Percentiles rank a stretch among this genome's conserved stretches.
phyloP scores from a whole-genome alignment of 257 asterid genomes.

The Solanum pimpinellifolium region DNA sequence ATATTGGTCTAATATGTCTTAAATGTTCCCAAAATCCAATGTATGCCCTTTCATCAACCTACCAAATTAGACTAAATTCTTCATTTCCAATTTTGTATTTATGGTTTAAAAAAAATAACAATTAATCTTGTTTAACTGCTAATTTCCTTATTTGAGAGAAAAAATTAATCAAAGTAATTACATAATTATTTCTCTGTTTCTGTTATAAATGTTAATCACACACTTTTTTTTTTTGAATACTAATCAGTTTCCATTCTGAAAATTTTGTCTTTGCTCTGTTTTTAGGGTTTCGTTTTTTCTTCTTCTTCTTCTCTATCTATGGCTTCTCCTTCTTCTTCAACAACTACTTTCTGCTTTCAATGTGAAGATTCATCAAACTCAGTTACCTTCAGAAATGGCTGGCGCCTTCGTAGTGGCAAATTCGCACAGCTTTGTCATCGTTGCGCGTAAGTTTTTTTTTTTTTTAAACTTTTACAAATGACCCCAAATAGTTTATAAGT shows the following conservation, averaged over 20 bases:
- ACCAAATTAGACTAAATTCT: background rate
- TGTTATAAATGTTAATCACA: background rate
- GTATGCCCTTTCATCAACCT: background rate
- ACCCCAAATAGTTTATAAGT: background rate
- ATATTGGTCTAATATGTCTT: background rate
- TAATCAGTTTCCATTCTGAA: background rate
- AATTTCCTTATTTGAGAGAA: background rate
- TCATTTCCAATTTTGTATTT: background rate
- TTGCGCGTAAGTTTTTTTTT: slow-evolving; percentile 15
- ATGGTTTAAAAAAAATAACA: background rate
- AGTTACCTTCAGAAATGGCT: slow-evolving; percentile 21
- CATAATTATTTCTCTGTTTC: background rate
- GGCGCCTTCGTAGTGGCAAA: slow-evolving; percentile 32
- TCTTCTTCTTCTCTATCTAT: background rate
- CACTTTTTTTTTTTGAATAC: background rate
- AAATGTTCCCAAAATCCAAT: background rate
- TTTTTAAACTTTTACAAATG: background rate
- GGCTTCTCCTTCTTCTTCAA: slow-evolving; percentile 8
- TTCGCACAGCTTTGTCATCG: slow-evolving; percentile 27
- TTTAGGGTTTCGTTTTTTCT: background rate
- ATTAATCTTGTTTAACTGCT: background rate
- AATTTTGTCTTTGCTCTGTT: background rate
- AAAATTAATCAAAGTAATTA: background rate
- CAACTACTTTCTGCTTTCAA: slow-evolving; percentile 12
- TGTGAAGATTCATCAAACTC: slow-evolving; percentile 10